Percentiles rank a stretch among this genome's conserved stretches.
Evolutionary conservation across 495 filamentous ascomycete genomes (phyloP).

Genomic region (Xylaria cubensis): DNA sequence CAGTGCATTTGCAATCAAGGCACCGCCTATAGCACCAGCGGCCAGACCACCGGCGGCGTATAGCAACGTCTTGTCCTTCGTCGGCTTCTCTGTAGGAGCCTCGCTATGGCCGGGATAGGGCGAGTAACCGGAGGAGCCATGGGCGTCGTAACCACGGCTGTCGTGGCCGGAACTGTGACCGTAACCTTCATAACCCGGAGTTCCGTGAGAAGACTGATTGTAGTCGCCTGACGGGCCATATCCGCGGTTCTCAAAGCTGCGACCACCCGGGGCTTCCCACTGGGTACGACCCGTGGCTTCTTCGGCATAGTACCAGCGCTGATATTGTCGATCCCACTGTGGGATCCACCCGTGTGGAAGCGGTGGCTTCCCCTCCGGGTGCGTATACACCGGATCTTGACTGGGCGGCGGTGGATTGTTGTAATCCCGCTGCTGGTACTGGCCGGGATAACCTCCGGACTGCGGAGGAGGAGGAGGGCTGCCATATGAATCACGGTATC

Average conservation of each 20-base stretch:
- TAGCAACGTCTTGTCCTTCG: conserved; percentile 54
- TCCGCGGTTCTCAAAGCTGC: conserved; percentile 9
- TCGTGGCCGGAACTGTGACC: conserved; percentile 12
- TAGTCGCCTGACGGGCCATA: conserved; percentile 29
- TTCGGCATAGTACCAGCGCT: conserved; percentile 68
- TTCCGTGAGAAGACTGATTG: conserved; percentile 25
- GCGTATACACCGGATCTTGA: conserved; percentile 41
- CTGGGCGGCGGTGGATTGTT: conserved; percentile 39
- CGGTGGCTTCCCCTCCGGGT: conserved; percentile 56
- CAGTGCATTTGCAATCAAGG: conserved; percentile 60
- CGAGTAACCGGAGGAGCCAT: not conserved
- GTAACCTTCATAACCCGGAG: conserved; percentile 27
- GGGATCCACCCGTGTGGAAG: conserved; percentile 66
- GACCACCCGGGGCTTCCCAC: conserved; percentile 60
- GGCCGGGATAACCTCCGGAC: conserved; percentile 32
- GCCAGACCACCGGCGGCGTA: conserved; percentile 63
- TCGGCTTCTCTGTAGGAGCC: conserved; percentile 45
- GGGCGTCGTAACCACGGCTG: conserved; percentile 24
- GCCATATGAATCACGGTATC: conserved; percentile 21
- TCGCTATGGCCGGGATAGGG: conserved; percentile 25
- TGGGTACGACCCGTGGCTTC: conserved; percentile 64
- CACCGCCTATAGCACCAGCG: conserved; percentile 62
- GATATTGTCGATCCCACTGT: conserved; percentile 62
- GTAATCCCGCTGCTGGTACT: conserved; percentile 35
- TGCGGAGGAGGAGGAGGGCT: conserved; percentile 31